These are phyloP conservation scores for Globisporangium heterothallicum DNA, from an alignment of 352 stramenopile species.

Conservation along the genomic window DNA sequence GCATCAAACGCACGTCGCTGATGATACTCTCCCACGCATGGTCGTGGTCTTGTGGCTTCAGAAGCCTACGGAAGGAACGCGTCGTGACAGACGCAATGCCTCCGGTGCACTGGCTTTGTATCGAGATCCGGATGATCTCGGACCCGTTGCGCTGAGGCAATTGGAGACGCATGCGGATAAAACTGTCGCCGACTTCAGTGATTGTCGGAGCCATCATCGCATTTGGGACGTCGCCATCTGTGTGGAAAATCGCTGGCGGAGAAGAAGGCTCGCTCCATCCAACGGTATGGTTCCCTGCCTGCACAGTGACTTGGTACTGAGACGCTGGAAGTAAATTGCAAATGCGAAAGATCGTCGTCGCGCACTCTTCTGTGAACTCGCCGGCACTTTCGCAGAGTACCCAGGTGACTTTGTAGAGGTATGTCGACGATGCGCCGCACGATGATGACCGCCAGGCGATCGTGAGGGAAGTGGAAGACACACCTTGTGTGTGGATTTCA, in stretches of 20 bases:
- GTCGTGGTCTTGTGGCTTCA: constrained; percentile 28
- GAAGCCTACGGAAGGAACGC: constrained; percentile 24
- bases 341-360: constrained; percentile 18
- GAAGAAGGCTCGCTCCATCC: constrained; percentile 35
- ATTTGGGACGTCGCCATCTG: constrained; percentile 35
- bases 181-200: constrained; percentile 29
- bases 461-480: constrained; percentile 24
- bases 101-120: constrained; percentile 41
- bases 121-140: constrained; percentile 23
- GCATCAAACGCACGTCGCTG: constrained; percentile 22
- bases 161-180: constrained; percentile 33
- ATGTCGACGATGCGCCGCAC: constrained; percentile 14
- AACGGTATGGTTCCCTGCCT: constrained; percentile 37
- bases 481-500: constrained; percentile 9
- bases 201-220: constrained; percentile 32
- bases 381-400: constrained; percentile 15
- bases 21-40: constrained; percentile 28
- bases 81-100: constrained; percentile 22
- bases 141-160: constrained; percentile 38
- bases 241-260: constrained; percentile 18
- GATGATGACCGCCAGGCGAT: constrained; percentile 21
- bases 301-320: constrained; percentile 31
- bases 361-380: constrained; percentile 21
- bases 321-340: constrained; percentile 36
- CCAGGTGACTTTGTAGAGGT: constrained; percentile 41